Evolutionary conservation across 75 land plant genomes (phyloP).

Genomic region (Cryptomeria japonica): DNA sequence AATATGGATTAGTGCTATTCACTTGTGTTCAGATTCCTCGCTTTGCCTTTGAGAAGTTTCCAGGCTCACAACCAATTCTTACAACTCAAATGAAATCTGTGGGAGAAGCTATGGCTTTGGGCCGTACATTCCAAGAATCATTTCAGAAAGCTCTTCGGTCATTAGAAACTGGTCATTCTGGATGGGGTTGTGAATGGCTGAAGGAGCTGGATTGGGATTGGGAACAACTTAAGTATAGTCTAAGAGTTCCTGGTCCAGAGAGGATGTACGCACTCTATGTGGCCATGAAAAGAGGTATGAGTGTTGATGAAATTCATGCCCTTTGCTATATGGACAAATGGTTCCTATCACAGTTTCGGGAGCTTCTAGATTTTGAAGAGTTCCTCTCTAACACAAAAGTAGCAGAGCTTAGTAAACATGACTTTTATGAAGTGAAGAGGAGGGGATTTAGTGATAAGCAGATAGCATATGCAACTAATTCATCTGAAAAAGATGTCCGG

Average conservation of each 20-base stretch:
- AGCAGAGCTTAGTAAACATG: constrained; percentile 67
- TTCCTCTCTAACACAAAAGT: constrained; percentile 55
- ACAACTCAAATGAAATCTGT: constrained; percentile 99
- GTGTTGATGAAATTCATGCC: constrained; percentile 77
- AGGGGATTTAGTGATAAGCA: constrained; percentile 98
- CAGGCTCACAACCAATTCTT: constrained; percentile 93
- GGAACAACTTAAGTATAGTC: constrained; percentile 88
- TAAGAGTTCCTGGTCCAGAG: constrained; percentile 90
- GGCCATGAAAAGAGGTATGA: constrained; percentile 97
- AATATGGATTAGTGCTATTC: not conserved
- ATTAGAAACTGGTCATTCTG: constrained; percentile 84
- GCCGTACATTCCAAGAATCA: constrained; percentile 97
- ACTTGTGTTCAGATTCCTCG: constrained; percentile 84
- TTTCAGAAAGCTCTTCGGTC: constrained; percentile 98
- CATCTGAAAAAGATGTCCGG: constrained; percentile 75
- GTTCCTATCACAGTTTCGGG: constrained; percentile 89
- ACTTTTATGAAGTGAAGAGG: constrained; percentile 84
- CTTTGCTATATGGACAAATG: constrained; percentile 89
- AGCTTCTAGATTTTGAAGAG: constrained; percentile 78
- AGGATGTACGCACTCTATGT: constrained; percentile 92
- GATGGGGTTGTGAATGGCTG: constrained; percentile 90
- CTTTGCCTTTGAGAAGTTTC: constrained; percentile 99
- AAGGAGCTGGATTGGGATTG: constrained; percentile 94
- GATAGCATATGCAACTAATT: constrained; percentile 83
- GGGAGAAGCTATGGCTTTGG: constrained; percentile 98